Evolutionary conservation across 2,329 filamentous ascomycete species (phyloP), one percentile per base, ranked within the genome.

Genomic region (Cladophialophora carrionii): DNA sequence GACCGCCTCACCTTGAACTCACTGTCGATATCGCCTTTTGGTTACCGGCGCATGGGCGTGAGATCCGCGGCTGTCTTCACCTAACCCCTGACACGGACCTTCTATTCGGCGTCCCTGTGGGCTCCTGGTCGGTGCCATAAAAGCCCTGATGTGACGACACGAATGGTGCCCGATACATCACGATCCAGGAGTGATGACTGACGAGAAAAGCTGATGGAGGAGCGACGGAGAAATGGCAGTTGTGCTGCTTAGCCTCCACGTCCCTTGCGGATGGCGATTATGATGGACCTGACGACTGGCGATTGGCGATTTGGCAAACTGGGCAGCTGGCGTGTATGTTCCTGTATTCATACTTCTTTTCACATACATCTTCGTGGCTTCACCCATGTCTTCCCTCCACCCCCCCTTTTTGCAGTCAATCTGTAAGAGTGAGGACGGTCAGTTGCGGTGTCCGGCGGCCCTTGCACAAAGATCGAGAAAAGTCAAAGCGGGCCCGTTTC

Each of bases 301-400:
- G 43, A 48, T 48, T 48, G 6, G 43, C 43, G 8, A 34, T 34
- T 4, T n/a, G 3, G 41, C 41, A 3, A 22, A 24, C 22, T 26
- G 48, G 48, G 48, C 9, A 7, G 48, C 48, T 22, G 20, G 22
- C n/a, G 22, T 20, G 8, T 20, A 2, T 51, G 10, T 51, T 51
- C 22, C 9, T 51, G 48, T 51, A 51, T 51, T 26, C 48, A 51
- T 51, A 51, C 26, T 51, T 51, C 20, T 51, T 49, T 29, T 43
- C n/a, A 43, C 37, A 51, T 51, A 51, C 22, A 29, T 51, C 7
- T 51, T 51, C 48, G n/a, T 51, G 48, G 22, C 24, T n/a, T n/a
- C n/a, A n/a, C 14, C 7, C 17, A 43, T 43, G 17, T 17, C 17
- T n/a, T 43, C n/a, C 8, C n/a, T n/a, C n/a, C n/a, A n/a, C n/a